Evolutionary conservation across 139 green algal species (phyloP), one percentile per base, ranked within the genome.

Genomic region (Picochlorum sp.): DNA sequence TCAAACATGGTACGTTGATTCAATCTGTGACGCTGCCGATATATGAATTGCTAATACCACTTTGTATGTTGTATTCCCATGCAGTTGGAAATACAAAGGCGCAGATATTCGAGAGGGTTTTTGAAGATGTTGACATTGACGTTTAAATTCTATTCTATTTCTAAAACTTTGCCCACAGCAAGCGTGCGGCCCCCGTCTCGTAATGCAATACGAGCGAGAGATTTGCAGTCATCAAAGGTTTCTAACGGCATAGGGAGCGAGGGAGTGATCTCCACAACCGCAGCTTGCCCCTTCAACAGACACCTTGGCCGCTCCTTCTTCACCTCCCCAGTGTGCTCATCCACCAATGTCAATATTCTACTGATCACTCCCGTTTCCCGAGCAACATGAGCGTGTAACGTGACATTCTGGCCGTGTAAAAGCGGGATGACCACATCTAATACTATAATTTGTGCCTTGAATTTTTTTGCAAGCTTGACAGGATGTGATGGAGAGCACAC

Each of bases 121-220:
- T 41, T 41, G 34, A 41, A 41, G 34, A 41, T 41, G 34, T 41
- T 41, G 34, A 41, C 7, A 11, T 41, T 41, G 34, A 54, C 6
- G 16, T 21, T 0, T 21, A 54, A 54, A 26, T 21, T 54, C 24
- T 54, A 26, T 44, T 56, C 23, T n/a, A 88, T 57, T 24, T 67
- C 20, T 26, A 81, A 89, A 3, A 96, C 67, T 11, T 95, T 85
- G 11, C 91, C 91, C 15, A 97, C 91, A 4, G 90, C 91, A 9
- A 97, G 37, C 9, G 91, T 97, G 1, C 69, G 51, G 2, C 90
- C 90, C 1, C 81, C 80, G 31, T 96, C 86, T 7, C 91, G 60
- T 57, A 97, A 58, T 13, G 86, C 85, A 20, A 97, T 65, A 4
- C 91, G 71, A 0, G 92, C 91, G 30, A 97, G 73, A n/a, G 86